Base-by-base conservation (phyloP, 2,329 filamentous ascomycete genomes). In the Epichloe coenophiala region DNA sequence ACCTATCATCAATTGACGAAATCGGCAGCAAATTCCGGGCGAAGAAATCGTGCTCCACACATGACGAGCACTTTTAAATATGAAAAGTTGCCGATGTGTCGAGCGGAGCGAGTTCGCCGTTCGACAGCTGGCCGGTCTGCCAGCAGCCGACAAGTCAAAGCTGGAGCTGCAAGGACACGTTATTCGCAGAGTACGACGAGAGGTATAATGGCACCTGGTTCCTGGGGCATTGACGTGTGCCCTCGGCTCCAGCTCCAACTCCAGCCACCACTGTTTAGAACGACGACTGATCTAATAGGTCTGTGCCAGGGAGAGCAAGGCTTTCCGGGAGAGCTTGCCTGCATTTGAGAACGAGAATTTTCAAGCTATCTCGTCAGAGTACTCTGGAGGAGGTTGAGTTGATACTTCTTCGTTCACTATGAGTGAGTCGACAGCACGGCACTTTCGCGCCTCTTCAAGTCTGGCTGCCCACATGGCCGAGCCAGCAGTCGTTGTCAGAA, bases 401-500 rank as follows among this genome's bases (percentile, higher is more conserved):
- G 56, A 45, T 19, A 50, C 45, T n/a, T 58, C 56, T 33, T 56
- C 54, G 5, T 51, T 49, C 13, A 45, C 48, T 9, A 51, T 55
- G 33, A 45, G 48, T 50, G 55, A 33, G 9, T 52, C 52, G 27
- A 56, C 49, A 4, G 46, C 54, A 39, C 39, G 50, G 31, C 51
- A 47, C 21, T 57, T 57, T 46, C 64, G 68, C 57, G 78, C 71
- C 49, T 79, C 72, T 66, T 97, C 90, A 47, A 96, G 69, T 56
- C 84, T 81, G 2, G 83, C 83, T 2, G 82, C 86, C 90, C 91
- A 97, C 37, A 97, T 70, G 1, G 88, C 91, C 42, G 87, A 84
- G 2, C 91, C 93, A 19, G 82, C 80, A 1, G 90, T 85, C 3
- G 86, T 89, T 0, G 91, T 96, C 57, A 98, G 70, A 38, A 97